A percentile compares a stretch with the other conserved stretches of the same genome.
phyloP scores from a whole-genome alignment of 257 asterid species.

The Solanum okadae region DNA sequence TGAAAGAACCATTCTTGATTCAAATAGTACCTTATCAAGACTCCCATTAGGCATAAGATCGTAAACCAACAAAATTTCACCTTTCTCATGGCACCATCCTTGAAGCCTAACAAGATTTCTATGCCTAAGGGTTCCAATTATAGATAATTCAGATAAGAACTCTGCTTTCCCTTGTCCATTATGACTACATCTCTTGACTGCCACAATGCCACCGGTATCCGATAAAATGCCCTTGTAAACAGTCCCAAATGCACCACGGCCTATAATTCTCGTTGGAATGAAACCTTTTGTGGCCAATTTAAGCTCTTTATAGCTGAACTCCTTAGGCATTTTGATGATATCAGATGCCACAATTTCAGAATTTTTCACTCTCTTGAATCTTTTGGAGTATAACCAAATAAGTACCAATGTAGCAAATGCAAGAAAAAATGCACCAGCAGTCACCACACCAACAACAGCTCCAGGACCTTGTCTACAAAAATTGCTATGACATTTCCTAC shows the following conservation, averaged over 20 bases:
- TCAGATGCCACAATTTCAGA: conserved; percentile 39
- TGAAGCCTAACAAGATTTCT: conserved; percentile 68
- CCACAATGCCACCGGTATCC: conserved; percentile 43
- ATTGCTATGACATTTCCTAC: conserved; percentile 42
- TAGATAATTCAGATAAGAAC: conserved; percentile 63
- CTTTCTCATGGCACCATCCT: conserved; percentile 86
- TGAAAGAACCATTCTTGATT: conserved; percentile 46
- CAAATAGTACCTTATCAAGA: conserved; percentile 63
- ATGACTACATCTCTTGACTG: conserved; percentile 75
- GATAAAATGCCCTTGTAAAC: conserved; percentile 59
- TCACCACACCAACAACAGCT: conserved; percentile 65
- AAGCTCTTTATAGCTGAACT: conserved; percentile 60
- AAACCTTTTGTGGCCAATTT: conserved; percentile 59
- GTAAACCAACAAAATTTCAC: conserved; percentile 60
- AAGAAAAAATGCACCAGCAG: conserved; percentile 66
- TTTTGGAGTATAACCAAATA: conserved; percentile 50
- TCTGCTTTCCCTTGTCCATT: conserved; percentile 66
- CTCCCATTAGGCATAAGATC: conserved; percentile 81
- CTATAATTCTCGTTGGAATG: conserved; percentile 36
- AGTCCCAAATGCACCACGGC: conserved; percentile 76
- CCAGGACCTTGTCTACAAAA: conserved; percentile 57
- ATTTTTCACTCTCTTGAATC: conserved; percentile 29
- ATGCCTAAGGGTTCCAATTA: conserved; percentile 74
- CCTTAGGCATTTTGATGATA: conserved; percentile 74
- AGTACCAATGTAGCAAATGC: conserved; percentile 38